These are phyloP conservation scores for Fraxinus platypoda DNA, from an alignment of 305 asterid genomes.

Conservation along the genomic window DNA sequence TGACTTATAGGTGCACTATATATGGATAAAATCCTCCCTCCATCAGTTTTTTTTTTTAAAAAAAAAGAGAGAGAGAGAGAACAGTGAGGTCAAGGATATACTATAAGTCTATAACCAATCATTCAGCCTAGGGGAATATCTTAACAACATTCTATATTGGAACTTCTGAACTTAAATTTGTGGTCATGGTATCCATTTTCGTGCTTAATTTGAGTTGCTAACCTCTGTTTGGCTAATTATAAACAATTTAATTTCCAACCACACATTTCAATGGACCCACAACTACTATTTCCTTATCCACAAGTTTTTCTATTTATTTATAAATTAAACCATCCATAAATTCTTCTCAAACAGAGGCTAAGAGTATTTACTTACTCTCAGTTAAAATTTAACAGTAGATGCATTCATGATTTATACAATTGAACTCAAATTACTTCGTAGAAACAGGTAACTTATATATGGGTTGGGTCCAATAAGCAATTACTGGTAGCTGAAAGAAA, in stretches of 20 bases:
- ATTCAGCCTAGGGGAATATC: background rate
- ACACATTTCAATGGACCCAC: background rate
- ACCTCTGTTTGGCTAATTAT: background rate
- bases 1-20: background rate
- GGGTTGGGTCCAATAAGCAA: background rate
- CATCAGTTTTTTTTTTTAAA: background rate
- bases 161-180: background rate
- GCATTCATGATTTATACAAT: background rate
- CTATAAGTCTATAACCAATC: background rate
- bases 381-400: background rate
- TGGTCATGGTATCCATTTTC: background rate
- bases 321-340: background rate
- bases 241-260: background rate
- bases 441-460: background rate
- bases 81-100: background rate
- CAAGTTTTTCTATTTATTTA: background rate
- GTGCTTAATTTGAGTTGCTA: background rate
- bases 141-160: background rate
- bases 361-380: background rate
- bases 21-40: background rate
- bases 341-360: background rate
- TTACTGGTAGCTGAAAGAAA: slow-evolving; percentile 7
- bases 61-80: background rate
- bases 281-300: background rate
- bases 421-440: background rate